phyloP scores from a whole-genome alignment of 257 asterid species.

The Cynanchum wilfordii region DNA sequence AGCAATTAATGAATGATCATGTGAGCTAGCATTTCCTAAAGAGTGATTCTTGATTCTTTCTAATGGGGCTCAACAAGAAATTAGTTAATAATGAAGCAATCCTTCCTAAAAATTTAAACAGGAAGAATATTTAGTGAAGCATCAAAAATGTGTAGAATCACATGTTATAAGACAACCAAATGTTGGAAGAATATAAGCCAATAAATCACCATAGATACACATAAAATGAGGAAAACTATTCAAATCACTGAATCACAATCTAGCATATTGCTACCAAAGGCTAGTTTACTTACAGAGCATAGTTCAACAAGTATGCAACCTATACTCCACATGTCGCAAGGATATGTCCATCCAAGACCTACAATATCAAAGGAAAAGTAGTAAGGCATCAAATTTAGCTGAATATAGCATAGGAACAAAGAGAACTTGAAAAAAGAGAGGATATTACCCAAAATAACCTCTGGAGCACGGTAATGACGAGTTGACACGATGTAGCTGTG shows the following conservation, averaged over 20 bases:
- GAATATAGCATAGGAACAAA: conserved; percentile 1
- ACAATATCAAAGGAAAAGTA: conserved; percentile 19
- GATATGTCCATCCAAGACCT: conserved; percentile 90
- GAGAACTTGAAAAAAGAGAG: background rate
- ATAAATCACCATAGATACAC: background rate
- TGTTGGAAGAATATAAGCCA: background rate
- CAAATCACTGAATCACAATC: background rate
- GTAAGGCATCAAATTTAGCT: conserved; percentile 20
- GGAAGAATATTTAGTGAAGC: background rate
- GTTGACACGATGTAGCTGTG: conserved; percentile 77
- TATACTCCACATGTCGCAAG: conserved; percentile 88
- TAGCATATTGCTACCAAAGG: background rate
- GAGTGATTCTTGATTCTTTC: background rate
- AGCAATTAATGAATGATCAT: background rate
- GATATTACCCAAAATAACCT: conserved; percentile 72
- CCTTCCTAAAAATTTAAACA: background rate
- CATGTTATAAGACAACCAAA: background rate
- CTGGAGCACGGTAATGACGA: conserved; percentile 92
- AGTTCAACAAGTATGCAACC: conserved; percentile 89
- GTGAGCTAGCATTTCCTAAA: background rate
- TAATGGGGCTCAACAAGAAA: background rate
- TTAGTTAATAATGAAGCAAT: background rate
- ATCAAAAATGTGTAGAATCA: background rate
- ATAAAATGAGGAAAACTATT: background rate
- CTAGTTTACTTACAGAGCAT: conserved; percentile 63